Evolutionary conservation across 2,329 filamentous ascomycete genomes (phyloP), one percentile per base, ranked within the genome.

Genomic region (Xylariaceae sp.): DNA sequence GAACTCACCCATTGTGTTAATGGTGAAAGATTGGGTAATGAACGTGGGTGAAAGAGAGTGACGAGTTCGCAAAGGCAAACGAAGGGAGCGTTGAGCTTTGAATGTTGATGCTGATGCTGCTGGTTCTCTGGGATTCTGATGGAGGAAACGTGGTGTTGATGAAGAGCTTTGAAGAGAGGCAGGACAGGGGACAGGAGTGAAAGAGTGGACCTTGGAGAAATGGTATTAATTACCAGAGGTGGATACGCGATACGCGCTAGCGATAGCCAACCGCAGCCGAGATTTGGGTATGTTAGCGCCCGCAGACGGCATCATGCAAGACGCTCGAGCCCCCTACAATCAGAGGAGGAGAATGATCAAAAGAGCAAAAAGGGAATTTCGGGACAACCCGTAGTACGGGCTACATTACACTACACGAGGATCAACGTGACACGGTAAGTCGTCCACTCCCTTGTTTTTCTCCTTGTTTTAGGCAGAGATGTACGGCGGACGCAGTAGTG

Each of bases 1-100:
- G 71, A 82, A 75, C 65, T 79, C 80, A 72, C 77, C 76, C 80
- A 83, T 82, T 51, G 64, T 80, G 72, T 64, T 68, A 68, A 67
- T 64, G 11, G 44, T 57, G 8, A 35, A 44, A 47, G n/a, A 30
- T 3, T 45, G 39, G 35, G 44, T 39, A 51, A 13, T 48, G 44
- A 18, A 44, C 3, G 34, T 45, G 45, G 30, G 52, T 18, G 51
- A 9, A 9, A 51, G 41, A 39, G 10, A 11, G 44, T 35, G 30
- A 17, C 18, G 50, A 55, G 34, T 56, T 35, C 34, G 51, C 30
- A 53, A 56, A 61, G 51, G 59, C 60, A 55, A 48, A 44, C 49
- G 62, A 45, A 62, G 53, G 49, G 51, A 10, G 17, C 47, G 10
- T 51, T 9, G 13, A 57, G 52, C 41, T 44, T 44, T 48, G 23